These are phyloP conservation scores for Naganishia vaughanmartiniae DNA, from an alignment of 768 basidiomycete genomes.

Conservation along the genomic window DNA sequence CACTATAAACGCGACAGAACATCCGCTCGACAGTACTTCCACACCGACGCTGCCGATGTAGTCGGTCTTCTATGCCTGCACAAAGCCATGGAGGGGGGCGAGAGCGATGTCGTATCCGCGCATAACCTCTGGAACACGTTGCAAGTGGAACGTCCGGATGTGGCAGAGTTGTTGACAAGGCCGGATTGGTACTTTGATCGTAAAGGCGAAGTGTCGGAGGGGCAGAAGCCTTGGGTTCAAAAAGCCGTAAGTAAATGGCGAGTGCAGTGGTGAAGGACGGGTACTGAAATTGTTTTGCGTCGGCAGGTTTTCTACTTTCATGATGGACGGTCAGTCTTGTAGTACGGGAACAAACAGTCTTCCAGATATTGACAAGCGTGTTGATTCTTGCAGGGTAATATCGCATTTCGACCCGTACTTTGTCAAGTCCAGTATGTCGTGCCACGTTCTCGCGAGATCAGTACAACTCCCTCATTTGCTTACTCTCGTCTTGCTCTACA, in stretches of 20 bases:
- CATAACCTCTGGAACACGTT: slow-evolving; percentile 49
- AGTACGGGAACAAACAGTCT: background rate
- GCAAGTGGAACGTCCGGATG: slow-evolving; percentile 47
- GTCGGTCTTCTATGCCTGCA: slow-evolving; percentile 51
- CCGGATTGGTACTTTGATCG: slow-evolving; percentile 51
- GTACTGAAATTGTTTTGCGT: background rate
- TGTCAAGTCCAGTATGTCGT: slow-evolving; percentile 39
- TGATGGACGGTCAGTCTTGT: slow-evolving; percentile 31
- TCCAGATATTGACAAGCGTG: background rate
- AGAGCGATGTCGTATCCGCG: slow-evolving; percentile 46
- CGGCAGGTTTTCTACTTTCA: slow-evolving; percentile 39
- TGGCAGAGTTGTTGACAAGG: slow-evolving; percentile 39
- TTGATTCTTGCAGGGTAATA: slow-evolving; percentile 27
- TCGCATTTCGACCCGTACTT: slow-evolving; percentile 45
- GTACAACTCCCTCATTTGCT: background rate
- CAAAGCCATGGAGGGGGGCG: slow-evolving; percentile 48
- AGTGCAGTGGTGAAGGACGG: background rate
- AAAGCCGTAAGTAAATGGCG: slow-evolving; percentile 31
- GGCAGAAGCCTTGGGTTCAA: slow-evolving; percentile 41
- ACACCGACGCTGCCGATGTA: slow-evolving; percentile 47
- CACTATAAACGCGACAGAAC: slow-evolving; percentile 36
- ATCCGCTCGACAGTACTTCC: slow-evolving; percentile 48
- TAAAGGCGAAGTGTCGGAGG: slow-evolving; percentile 49
- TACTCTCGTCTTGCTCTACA: slow-evolving; percentile 7
- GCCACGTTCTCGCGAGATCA: background rate